Evolutionary conservation across 2,329 filamentous ascomycete genomes (phyloP).

Genomic region (Xylariaceae sp.): DNA sequence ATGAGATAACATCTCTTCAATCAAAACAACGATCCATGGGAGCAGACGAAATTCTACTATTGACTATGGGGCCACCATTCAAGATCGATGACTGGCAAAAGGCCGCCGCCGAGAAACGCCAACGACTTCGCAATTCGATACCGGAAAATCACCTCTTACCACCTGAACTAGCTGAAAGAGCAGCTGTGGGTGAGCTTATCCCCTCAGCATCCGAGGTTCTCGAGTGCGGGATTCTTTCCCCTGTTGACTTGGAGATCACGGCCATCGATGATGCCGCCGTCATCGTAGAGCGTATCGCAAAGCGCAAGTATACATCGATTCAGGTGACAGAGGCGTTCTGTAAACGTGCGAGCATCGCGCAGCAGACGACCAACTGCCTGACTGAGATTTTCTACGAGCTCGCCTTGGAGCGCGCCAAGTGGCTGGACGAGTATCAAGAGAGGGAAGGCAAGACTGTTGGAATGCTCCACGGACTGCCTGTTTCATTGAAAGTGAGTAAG

Average conservation of each 20-base stretch:
- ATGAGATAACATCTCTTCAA: too few relatives aligned
- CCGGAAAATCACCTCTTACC: too few relatives aligned
- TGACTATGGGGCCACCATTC: neutral
- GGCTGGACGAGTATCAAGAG: neutral
- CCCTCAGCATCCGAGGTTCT: too few relatives aligned
- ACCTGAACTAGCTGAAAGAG: too few relatives aligned
- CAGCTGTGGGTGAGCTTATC: too few relatives aligned
- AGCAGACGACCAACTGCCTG: neutral
- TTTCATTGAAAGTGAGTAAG: neutral
- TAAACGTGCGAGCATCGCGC: neutral
- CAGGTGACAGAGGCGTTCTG: neutral
- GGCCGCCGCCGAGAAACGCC: neutral
- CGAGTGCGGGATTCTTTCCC: too few relatives aligned
- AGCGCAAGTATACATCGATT: neutral
- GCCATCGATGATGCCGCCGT: too few relatives aligned
- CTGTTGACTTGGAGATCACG: too few relatives aligned
- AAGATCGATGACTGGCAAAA: neutral
- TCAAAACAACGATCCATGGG: too few relatives aligned
- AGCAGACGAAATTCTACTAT: too few relatives aligned
- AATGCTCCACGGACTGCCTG: neutral
- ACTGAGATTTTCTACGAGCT: neutral
- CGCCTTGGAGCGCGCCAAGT: neutral
- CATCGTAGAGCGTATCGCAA: neutral
- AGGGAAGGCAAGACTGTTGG: neutral
- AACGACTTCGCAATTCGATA: neutral